Evolutionary conservation across 441 rosid genomes (phyloP).

Genomic region (California macrophylla): DNA sequence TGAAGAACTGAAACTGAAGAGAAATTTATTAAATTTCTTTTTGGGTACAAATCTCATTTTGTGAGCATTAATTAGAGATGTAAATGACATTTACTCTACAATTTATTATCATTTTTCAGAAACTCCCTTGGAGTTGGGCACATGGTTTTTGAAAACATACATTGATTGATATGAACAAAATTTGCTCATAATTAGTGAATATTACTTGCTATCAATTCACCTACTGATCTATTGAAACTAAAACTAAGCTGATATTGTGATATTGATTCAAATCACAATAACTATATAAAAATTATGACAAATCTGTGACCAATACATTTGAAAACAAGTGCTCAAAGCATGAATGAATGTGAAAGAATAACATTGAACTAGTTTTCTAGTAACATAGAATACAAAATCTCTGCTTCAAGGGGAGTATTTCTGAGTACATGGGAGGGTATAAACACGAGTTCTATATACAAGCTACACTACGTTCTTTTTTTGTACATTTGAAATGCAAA

Average conservation of each 20-base stretch:
- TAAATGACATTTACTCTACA: not conserved
- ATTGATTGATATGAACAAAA: too few species aligned
- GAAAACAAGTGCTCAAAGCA: too few species aligned
- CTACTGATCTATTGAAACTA: too few species aligned
- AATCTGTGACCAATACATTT: too few species aligned
- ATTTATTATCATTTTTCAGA: not conserved
- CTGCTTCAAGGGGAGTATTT: not conserved
- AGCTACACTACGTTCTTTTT: not conserved
- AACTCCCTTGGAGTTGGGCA: not conserved
- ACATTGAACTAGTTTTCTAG: not conserved
- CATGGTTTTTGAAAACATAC: too few species aligned
- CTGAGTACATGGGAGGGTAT: not conserved
- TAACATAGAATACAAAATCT: slow-evolving; percentile 3
- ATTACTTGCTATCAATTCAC: too few species aligned
- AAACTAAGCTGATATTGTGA: too few species aligned
- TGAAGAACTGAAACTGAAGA: not conserved
- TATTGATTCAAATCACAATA: too few species aligned
- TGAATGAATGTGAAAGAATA: not conserved
- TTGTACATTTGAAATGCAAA: slow-evolving; percentile 6
- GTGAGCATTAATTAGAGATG: slow-evolving; percentile 2
- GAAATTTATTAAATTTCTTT: not conserved
- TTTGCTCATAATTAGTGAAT: too few species aligned
- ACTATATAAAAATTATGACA: too few species aligned
- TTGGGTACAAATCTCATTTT: not conserved
- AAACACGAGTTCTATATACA: slow-evolving; percentile 4